Conservation (phyloP, 2,329 filamentous ascomycete species). For the Epicoccum nigrum region DNA sequence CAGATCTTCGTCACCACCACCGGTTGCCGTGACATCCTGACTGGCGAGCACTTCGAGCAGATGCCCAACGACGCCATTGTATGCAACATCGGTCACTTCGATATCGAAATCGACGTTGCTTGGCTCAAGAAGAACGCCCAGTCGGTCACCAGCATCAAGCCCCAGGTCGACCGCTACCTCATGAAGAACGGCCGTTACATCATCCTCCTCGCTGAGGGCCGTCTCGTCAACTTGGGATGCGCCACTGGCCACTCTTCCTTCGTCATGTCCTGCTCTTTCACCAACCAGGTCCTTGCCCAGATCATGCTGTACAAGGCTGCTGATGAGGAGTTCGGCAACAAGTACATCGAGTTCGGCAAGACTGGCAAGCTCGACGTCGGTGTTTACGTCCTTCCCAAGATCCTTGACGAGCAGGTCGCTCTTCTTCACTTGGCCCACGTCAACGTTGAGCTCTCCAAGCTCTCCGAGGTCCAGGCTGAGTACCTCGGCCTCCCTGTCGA, state of each 20-base stretch:
- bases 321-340: constrained; percentile 84
- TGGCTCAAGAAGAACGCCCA: constrained; percentile 98
- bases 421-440: constrained; percentile 90
- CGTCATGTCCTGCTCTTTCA: constrained; percentile 99
- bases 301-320: constrained; percentile 96
- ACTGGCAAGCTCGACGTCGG: constrained; percentile 86
- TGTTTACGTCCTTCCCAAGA: constrained; percentile 98
- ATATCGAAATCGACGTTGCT: constrained; percentile 99
- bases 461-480: constrained; percentile 86
- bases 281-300: constrained; percentile 99
- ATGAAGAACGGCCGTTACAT: constrained; percentile 95
- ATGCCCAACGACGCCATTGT: constrained; percentile 99
- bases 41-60: constrained; percentile 86
- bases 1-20: constrained; percentile 99
- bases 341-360: constrained; percentile 96
- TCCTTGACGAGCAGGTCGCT: constrained; percentile 98
- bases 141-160: constrained; percentile 98
- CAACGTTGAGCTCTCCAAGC: constrained; percentile 90
- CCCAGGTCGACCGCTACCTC: constrained; percentile 97
- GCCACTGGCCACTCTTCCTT: constrained; percentile 99
- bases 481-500: constrained; percentile 86
- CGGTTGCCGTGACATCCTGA: constrained; percentile 97
- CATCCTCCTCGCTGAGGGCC: constrained; percentile 97
- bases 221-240: constrained; percentile 99
- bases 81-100: constrained; percentile 99